Base-by-base conservation (phyloP, 257 asterid species). In the Solanum dulcamara region DNA sequence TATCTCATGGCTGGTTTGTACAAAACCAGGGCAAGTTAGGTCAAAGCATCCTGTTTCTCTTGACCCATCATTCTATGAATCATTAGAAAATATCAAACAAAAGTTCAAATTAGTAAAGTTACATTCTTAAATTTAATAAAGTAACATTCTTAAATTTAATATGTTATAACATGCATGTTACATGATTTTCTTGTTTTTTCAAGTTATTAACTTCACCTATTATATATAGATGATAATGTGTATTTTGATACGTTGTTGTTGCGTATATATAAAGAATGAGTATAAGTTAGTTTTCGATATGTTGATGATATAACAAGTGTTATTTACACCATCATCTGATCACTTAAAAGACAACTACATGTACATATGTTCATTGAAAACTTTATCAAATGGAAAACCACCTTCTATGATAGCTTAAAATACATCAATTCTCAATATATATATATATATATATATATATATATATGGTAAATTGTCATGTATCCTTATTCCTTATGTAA, bases 11-110 rank as follows among this genome's bases (percentile, higher is more conserved):
- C 87, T 92, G 4, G 91, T 91, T 86, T 94, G 98, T 9, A 94
- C 90, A 59, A 93, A 93, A 10, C 97, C 97, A 22, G 97, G 97
- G 46, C 98, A 94, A 10, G 91, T 91, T 10, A 86, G 80, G 32
- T 94, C 97, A 68, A 93, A 94, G 86, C 98, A 94, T 0, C 97
- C 95, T 7, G 97, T 93, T 82, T 86, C 70, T 82, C 18, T 74
- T 33, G 91, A 86, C 30, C 86, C 94, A 88, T 93, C 97, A 55
- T 14, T 85, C 97, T 93, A 32, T 30, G 0, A 14, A 82, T 13
- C 71, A 88, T 77, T 77, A 2, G 4, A 9, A 48, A 17, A n/a
- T 72, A 60, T 0, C 46, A 87, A 18, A 82, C 30, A 59, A 0
- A 57, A 59, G 1, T 18, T 53, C 11, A 75, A 0, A 57, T 72